Conservation (phyloP, 2,329 filamentous ascomycete genomes). For the Pseudogymnoascus sp. region DNA sequence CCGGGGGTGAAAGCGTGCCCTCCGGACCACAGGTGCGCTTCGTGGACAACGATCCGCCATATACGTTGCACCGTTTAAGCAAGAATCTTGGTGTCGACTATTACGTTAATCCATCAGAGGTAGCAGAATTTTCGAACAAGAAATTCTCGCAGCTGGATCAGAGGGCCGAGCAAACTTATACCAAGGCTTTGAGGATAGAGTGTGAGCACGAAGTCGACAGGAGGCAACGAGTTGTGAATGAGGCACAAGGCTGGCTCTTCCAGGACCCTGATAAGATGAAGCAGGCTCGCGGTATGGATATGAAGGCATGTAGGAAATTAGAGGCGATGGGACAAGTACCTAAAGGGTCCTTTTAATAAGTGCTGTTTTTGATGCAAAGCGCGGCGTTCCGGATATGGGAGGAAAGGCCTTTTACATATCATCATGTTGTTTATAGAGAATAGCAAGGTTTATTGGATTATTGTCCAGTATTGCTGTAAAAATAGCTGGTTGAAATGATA, state of each 20-base stretch:
- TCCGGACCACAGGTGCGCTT: conserved; percentile 68
- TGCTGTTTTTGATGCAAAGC: conserved; percentile 14
- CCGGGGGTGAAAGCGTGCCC: conserved; percentile 42
- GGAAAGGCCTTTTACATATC: conserved; percentile 3
- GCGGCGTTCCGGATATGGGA: conserved; percentile 10
- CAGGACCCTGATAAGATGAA: conserved; percentile 54
- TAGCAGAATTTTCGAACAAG: conserved; percentile 59
- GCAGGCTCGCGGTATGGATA: conserved; percentile 43
- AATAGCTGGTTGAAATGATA: not conserved
- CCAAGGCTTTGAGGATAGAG: conserved; percentile 58
- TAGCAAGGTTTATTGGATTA: not conserved
- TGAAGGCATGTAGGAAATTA: conserved; percentile 52
- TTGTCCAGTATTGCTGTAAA: not conserved
- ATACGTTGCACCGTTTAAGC: conserved; percentile 67
- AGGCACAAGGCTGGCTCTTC: conserved; percentile 65
- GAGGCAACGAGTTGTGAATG: conserved; percentile 48
- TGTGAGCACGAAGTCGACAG: conserved; percentile 68
- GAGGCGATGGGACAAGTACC: conserved; percentile 37
- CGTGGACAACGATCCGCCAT: conserved; percentile 61
- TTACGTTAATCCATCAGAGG: conserved; percentile 73
- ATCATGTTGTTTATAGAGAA: conserved; percentile 9
- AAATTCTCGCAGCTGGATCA: conserved; percentile 71
- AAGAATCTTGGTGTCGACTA: conserved; percentile 69
- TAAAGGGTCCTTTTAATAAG: conserved; percentile 11
- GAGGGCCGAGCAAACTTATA: conserved; percentile 65